phyloP scores from a whole-genome alignment of 1,139 yeast species.

The Yamadazyma aaseri region DNA sequence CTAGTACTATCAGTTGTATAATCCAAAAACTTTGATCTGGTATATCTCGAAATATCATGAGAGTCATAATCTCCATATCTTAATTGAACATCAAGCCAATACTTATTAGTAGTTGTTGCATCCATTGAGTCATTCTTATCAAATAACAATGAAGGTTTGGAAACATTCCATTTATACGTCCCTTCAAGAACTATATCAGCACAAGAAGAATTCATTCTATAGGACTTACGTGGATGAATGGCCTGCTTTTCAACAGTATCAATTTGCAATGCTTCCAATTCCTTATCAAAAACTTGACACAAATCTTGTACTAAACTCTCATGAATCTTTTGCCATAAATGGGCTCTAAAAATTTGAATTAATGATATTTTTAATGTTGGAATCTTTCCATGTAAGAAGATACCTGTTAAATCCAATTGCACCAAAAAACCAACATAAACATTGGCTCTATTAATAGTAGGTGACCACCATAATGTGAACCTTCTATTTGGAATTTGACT shows the following conservation, averaged over 20 bases:
- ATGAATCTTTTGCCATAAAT: conserved; percentile 98
- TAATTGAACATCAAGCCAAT: conserved; percentile 94
- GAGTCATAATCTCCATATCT: conserved; percentile 98
- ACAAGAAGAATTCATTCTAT: conserved; percentile 93
- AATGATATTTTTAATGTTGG: conserved; percentile 94
- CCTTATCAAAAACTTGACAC: conserved; percentile 89
- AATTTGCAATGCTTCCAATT: conserved; percentile 77
- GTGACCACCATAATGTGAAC: conserved; percentile 99
- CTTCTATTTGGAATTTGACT: conserved; percentile 98
- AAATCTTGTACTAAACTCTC: conserved; percentile 92
- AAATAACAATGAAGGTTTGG: conserved; percentile 76
- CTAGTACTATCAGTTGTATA: conserved; percentile 87
- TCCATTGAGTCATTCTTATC: conserved; percentile 55
- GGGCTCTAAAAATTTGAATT: conserved; percentile 96
- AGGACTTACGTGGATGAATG: conserved; percentile 95
- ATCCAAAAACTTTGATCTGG: conserved; percentile 88
- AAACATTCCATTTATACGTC: conserved; percentile 79
- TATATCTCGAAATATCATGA: conserved; percentile 92
- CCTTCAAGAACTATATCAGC: conserved; percentile 86
- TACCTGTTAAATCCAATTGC: conserved; percentile 94
- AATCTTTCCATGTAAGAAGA: conserved; percentile 94
- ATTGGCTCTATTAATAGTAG: conserved; percentile 96
- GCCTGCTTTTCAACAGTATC: conserved; percentile 88
- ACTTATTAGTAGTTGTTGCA: conserved; percentile 62
- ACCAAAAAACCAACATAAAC: conserved; percentile 97